A percentile compares a stretch with the other conserved stretches of the same genome.
These are phyloP conservation scores for Limnanthes douglasii DNA, from an alignment of 345 rosid species.

Conservation along the genomic window DNA sequence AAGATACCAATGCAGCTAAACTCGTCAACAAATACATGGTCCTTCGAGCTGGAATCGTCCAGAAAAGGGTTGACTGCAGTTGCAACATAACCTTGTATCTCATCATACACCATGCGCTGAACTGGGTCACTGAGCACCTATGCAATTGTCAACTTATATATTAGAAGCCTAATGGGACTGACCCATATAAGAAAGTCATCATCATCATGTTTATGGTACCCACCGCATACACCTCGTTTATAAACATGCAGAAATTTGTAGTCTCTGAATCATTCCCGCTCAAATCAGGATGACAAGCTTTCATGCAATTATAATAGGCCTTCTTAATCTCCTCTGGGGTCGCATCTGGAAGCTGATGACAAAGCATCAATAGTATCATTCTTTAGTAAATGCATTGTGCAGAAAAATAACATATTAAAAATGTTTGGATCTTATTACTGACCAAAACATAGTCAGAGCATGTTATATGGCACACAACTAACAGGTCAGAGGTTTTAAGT, in stretches of 20 bases:
- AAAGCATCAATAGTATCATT: not conserved
- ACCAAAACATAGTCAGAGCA: too few relatives aligned
- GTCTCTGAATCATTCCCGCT: conserved; percentile 73
- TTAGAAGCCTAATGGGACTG: not conserved
- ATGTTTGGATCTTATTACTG: too few relatives aligned
- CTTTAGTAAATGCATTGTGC: too few relatives aligned
- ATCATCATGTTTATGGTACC: conserved; percentile 11
- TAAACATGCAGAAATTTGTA: conserved; percentile 90
- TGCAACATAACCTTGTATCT: conserved; percentile 82
- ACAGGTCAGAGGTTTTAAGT: not conserved
- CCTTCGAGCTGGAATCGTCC: conserved; percentile 48
- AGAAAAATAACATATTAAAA: too few relatives aligned
- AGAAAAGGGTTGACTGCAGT: conserved; percentile 80
- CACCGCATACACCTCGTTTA: conserved; percentile 81
- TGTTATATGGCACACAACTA: too few relatives aligned
- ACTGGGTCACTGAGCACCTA: conserved; percentile 93
- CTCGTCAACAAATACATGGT: conserved; percentile 85
- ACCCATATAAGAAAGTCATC: not conserved
- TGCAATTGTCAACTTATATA: conserved; percentile 5
- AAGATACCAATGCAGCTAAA: conserved; percentile 87
- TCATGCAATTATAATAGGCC: conserved; percentile 96
- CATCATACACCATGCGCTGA: conserved; percentile 93
- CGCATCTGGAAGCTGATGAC: conserved; percentile 64
- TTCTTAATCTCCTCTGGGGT: conserved; percentile 75
- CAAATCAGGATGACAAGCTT: conserved; percentile 90